A percentile compares a stretch with the other conserved stretches of the same genome.
These are phyloP conservation scores for Leccinum sublutescens DNA, from an alignment of 768 basidiomycete genomes.

Conservation along the genomic window DNA sequence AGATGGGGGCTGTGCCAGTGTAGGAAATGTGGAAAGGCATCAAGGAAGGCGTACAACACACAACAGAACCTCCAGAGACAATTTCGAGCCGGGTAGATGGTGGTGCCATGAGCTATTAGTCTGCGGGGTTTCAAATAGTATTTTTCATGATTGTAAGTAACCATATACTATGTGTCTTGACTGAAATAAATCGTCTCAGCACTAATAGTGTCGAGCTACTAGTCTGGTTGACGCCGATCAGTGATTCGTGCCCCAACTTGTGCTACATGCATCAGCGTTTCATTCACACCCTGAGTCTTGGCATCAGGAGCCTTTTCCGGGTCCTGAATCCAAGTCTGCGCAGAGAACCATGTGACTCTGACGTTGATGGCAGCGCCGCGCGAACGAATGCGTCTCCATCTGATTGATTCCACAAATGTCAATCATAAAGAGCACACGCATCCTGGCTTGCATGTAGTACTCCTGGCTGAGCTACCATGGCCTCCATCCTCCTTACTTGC, in stretches of 20 bases:
- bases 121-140: background rate
- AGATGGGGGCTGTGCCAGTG: constrained; percentile 68
- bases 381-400: background rate
- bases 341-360: background rate
- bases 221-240: too few relatives aligned
- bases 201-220: too few relatives aligned
- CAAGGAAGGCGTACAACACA: constrained; percentile 57
- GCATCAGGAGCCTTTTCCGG: background rate
- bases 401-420: background rate
- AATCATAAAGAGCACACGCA: background rate
- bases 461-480: constrained; percentile 3
- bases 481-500: background rate
- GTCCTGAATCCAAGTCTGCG: too few relatives aligned
- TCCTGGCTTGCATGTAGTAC: background rate
- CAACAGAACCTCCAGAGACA: constrained; percentile 19
- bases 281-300: too few relatives aligned
- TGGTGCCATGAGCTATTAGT: background rate
- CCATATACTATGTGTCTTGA: background rate
- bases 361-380: background rate
- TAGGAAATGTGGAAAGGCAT: constrained; percentile 84
- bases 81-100: constrained; percentile 21
- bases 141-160: background rate
- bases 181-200: too few relatives aligned
- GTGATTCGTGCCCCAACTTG: too few relatives aligned
- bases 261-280: background rate